Percentiles rank a stretch among this genome's conserved stretches.
Evolutionary conservation across 139 green algal genomes (phyloP).

Genomic region (Desmodesmus armatus): DNA sequence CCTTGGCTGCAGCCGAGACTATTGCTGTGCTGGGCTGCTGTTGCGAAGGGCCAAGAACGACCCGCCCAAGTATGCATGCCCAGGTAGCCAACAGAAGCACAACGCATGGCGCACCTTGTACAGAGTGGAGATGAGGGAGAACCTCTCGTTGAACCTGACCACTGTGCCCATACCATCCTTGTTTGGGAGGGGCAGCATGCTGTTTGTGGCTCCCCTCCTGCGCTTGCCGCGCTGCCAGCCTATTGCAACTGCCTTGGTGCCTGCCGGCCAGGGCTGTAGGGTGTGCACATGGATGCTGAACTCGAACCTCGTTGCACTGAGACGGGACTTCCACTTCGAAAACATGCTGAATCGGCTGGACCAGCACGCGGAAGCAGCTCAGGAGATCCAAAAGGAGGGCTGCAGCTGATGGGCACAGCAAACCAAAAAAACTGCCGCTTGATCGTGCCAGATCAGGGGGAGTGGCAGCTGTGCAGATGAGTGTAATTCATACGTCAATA

Average conservation of each 20-base stretch:
- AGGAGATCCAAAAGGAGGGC: no score
- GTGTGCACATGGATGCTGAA: constrained; percentile 66
- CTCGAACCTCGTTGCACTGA: constrained; percentile 61
- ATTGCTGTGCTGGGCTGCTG: not conserved
- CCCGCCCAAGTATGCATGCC: not conserved
- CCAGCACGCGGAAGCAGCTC: no score
- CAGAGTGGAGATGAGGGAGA: constrained; percentile 64
- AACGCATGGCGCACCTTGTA: constrained; percentile 64
- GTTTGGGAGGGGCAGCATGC: constrained; percentile 48
- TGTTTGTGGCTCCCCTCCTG: constrained; percentile 63
- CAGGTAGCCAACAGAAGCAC: not conserved
- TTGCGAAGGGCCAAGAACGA: no score
- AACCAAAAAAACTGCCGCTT: no score
- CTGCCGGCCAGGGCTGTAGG: constrained; percentile 64
- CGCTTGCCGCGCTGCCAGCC: constrained; percentile 73
- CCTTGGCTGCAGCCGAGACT: not conserved
- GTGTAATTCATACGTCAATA: no score
- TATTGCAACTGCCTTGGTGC: constrained; percentile 57
- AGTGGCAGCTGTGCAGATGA: no score
- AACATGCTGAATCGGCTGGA: no score
- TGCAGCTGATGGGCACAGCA: no score
- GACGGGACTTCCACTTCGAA: no score
- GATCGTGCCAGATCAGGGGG: no score
- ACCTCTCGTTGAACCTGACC: constrained; percentile 71
- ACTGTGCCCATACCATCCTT: constrained; percentile 54